Base-by-base conservation (phyloP, 2,329 filamentous ascomycete genomes). In the Fusarium temperatum region DNA sequence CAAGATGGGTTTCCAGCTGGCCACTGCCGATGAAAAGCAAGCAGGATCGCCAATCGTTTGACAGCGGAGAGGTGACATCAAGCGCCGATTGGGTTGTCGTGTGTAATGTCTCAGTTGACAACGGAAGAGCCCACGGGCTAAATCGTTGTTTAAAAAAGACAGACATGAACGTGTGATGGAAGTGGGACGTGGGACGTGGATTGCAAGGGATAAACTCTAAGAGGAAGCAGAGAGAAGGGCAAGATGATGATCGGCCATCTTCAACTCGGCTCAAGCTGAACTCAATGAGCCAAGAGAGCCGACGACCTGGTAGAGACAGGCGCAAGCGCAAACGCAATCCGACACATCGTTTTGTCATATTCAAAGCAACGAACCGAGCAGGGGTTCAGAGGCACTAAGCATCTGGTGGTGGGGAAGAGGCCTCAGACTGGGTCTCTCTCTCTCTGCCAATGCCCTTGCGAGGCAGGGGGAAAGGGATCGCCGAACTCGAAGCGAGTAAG, bases 151-250 rank as follows among this genome's bases (percentile, higher is more conserved):
- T 71, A n/a, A 68, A 38, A 38, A 63, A 42, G 51, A 36, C 63
- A 45, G 47, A 36, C 32, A 55, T 48, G 51, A 65, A 38, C 22
- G 51, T 66, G 63, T 63, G 68, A 68, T 45, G 39, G 26, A 65
- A 45, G 86, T 84, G 83, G 84, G 83, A 87, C 87, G 86, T 84
- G 83, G 84, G 83, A 87, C 87, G 80, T 86, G 87, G 87, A 84
- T 48, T 48, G 63, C 44, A 61, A 66, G 74, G 78, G 78, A 79
- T 65, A 80, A 79, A 36, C 54, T 64, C 78, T 80, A 81, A 78
- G 42, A 50, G 39, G 42, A 42, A 59, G 53, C 35, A 67, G 42
- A 70, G 41, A 61, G 62, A 54, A 61, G 20, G 36, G 63, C 41
- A 64, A 70, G 51, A 59, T 67, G 69, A 65, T 55, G 72, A 68